Conservation (phyloP, 2,329 filamentous ascomycete species). For the Clarireedia hainanense region DNA sequence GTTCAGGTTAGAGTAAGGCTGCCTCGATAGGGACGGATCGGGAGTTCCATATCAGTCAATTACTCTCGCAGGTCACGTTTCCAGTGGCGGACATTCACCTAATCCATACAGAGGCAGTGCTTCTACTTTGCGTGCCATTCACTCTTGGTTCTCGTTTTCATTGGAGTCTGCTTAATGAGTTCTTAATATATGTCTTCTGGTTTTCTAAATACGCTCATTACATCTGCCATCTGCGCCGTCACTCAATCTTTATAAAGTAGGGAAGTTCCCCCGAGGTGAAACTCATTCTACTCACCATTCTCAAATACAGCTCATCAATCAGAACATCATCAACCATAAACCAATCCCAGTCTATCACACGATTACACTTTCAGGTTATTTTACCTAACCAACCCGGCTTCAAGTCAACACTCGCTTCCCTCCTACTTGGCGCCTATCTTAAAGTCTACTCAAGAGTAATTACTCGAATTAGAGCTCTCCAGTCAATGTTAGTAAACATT, state of each 20-base stretch:
- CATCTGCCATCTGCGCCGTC: not conserved
- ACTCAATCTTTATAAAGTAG: constrained; percentile 6
- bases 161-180: not conserved
- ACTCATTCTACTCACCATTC: constrained; percentile 1
- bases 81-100: constrained; percentile 16
- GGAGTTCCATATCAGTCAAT: constrained; percentile 2
- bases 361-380: not conserved
- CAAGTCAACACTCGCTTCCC: not conserved
- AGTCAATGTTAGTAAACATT: constrained; percentile 22
- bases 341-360: not conserved
- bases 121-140: constrained; percentile 11
- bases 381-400: not conserved
- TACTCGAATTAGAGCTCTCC: constrained; percentile 4
- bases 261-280: not conserved
- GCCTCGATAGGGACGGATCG: constrained; percentile 13
- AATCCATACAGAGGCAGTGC: constrained; percentile 24
- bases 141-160: not conserved
- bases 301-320: not conserved
- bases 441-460: not conserved
- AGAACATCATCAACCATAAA: not conserved
- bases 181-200: constrained; percentile 15
- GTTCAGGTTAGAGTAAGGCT: constrained; percentile 14
- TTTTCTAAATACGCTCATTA: not conserved
- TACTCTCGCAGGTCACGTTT: constrained; percentile 18
- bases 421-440: not conserved